Base-by-base conservation (phyloP, 2,329 filamentous ascomycete species). In the Colletotrichum salicis region DNA sequence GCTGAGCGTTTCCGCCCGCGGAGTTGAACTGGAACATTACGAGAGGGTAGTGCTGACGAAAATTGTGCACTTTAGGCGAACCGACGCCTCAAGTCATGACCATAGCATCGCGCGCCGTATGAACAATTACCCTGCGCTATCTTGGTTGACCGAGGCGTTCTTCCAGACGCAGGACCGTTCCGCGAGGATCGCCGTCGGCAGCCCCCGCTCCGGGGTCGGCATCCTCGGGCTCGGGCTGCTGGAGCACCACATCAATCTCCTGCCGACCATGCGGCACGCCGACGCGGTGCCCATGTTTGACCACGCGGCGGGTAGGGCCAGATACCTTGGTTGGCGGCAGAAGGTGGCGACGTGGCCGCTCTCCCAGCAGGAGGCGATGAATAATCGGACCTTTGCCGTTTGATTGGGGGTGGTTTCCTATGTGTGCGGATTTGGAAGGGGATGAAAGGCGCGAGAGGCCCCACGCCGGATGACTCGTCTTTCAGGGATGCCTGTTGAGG, bases 311-410 rank as follows among this genome's bases (percentile, higher is more conserved):
- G 41, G 33, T 24, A 31, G 22, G 35, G 59, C 66, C 5, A 69
- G 24, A 19, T 76, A 75, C 48, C 55, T 77, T 24, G 78, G 78
- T 8, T 77, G 75, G 67, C 77, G 78, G 59, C 74, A 74, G 41
- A 80, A 81, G 67, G 70, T 78, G 35, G 71, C 74, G 22, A 82
- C 79, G 13, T 82, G 79, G 79, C 78, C 79, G 33, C 64, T 77
- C 27, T 72, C 68, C n/a, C 77, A 77, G 72, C 64, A 76, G 64
- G 75, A 79, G 52, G 60, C 55, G 37, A 64, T 69, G 45, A 64
- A 64, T n/a, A 59, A 70, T n/a, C 59, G 60, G 1, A 64, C 19
- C 22, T 70, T 60, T 59, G 55, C 66, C 54, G 70, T 61, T 27
- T 70, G 31, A 70, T 31, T 54, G 48, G 55, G 55, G 48, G 35